Evolutionary conservation across 441 rosid species (phyloP).

Genomic region (Omphalea diandra): DNA sequence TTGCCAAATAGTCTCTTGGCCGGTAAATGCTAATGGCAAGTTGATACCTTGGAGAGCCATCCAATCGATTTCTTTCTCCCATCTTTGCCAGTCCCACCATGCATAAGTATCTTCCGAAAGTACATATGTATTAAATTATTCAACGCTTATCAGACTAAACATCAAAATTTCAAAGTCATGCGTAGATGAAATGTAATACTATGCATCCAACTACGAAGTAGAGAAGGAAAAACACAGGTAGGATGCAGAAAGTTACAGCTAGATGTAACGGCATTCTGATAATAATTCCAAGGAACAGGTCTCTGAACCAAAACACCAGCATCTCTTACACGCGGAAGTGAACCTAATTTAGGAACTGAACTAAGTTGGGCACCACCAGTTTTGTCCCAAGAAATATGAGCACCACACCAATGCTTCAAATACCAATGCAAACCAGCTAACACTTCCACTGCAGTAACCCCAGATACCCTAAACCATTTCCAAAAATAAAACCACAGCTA

Average conservation of each 20-base stretch:
- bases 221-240: slow-evolving; percentile 1
- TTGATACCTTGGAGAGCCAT: slow-evolving; percentile 83
- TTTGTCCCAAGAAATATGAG: slow-evolving; percentile 72
- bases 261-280: slow-evolving; percentile 79
- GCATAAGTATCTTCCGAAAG: slow-evolving; percentile 57
- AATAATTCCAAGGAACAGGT: slow-evolving; percentile 71
- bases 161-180: neutral
- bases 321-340: slow-evolving; percentile 55
- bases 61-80: slow-evolving; percentile 82
- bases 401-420: slow-evolving; percentile 59
- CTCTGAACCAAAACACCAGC: slow-evolving; percentile 46
- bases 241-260: slow-evolving; percentile 55
- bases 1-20: slow-evolving; percentile 74
- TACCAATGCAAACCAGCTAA: slow-evolving; percentile 75
- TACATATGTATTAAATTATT: neutral
- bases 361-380: slow-evolving; percentile 62
- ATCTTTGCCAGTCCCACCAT: slow-evolving; percentile 82
- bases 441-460: slow-evolving; percentile 64
- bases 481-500: slow-evolving; percentile 3
- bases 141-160: slow-evolving; percentile 11
- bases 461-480: slow-evolving; percentile 47
- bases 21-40: slow-evolving; percentile 72
- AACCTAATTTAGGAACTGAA: slow-evolving; percentile 47
- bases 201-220: neutral
- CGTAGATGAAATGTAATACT: neutral